Conservation (phyloP, 306 rosid species). For the Vicia villosa region DNA sequence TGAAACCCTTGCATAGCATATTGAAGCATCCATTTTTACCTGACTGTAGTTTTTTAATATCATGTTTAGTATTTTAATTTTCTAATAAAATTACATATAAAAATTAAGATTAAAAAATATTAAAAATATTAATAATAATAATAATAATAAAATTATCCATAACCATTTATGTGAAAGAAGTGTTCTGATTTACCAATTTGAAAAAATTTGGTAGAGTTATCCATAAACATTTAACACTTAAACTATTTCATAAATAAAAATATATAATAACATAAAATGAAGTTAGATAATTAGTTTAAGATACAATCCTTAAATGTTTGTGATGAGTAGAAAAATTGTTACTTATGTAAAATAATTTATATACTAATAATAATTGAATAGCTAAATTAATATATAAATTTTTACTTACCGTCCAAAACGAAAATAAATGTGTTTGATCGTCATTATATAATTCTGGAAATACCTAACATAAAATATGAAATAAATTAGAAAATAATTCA, state of each 20-base stretch:
- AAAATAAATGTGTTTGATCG: background rate
- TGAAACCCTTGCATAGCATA: background rate
- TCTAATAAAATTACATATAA: background rate
- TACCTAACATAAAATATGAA: background rate
- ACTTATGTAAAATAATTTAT: no score
- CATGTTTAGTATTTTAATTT: background rate
- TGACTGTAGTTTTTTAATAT: background rate
- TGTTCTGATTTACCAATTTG: no score
- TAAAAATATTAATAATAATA: background rate
- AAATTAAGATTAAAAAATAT: background rate
- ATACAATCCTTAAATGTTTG: no score
- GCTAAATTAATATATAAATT: background rate
- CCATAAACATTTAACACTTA: no score
- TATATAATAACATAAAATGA: no score
- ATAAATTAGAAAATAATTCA: background rate
- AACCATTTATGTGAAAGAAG: no score
- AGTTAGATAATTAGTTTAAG: no score
- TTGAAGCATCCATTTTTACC: conserved; percentile 4
- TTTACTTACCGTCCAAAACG: background rate
- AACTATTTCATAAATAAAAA: no score
- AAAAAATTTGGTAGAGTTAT: no score
- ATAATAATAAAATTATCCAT: background rate
- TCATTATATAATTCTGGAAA: background rate
- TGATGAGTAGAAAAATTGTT: no score
- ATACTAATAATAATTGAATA: no score